Base-by-base conservation (phyloP, 371 early-diverging fungal genomes). In the Mucor indicus region DNA sequence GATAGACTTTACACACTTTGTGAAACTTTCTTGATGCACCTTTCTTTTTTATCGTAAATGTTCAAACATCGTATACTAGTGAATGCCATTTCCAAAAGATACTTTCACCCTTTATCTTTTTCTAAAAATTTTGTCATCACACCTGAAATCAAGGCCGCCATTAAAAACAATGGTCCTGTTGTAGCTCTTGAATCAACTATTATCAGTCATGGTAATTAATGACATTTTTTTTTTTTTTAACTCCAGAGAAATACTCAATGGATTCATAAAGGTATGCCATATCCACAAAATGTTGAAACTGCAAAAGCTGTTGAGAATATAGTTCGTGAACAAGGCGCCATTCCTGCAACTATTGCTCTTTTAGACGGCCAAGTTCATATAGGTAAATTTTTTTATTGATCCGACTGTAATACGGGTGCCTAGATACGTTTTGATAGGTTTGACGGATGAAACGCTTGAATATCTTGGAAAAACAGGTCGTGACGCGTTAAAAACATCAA, bases 131-230 rank as follows among this genome's bases (percentile, higher is more conserved):
- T 59, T 50, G 33, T 50, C 11, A 59, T 69, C 30, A 58, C 67
- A 4, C 67, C 66, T 16, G 64, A 72, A 40, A 85, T 89, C 2
- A 45, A 55, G n/a, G 46, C 57, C 2, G 91, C 92, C 0, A 69
- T 92, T n/a, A 44, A 45, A 3, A 51, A 63, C n/a, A 66, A 75
- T 22, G 65, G 65, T 40, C 94, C 94, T 4, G 85, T 96, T 0
- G 95, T 96, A 16, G 96, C 96, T 0, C 75, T 96, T 17, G 96
- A 96, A 61, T 89, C 91, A 1, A 94, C 93, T 20, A 92, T 95
- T 55, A 93, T 95, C 53, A 87, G 90, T 55, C 96, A 96, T 69
- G 96, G 94, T 84, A 62, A 32, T 27, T 27, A 27, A 27, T 27
- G 29, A 7, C 7, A 27, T 19, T 29, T 4, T 42, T 29, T 9